Base-by-base conservation (phyloP, 2,329 filamentous ascomycete species). In the Alternaria panax region DNA sequence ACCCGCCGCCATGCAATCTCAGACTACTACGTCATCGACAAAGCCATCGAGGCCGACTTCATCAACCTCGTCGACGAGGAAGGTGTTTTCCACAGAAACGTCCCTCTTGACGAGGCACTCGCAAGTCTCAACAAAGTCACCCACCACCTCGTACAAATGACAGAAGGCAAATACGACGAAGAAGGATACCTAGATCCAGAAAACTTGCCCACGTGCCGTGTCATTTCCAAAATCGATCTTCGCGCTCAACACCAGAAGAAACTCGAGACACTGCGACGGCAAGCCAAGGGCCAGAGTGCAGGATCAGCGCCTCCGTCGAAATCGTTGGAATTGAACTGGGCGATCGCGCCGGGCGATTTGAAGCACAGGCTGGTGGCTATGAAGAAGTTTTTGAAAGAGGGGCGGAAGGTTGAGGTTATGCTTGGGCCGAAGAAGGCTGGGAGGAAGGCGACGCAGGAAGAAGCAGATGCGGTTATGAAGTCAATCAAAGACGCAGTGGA, bases 251-350 rank as follows among this genome's bases (percentile, higher is more conserved):
- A 82, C 62, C 78, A 82, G 61, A 81, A 79, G 64, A 80, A 80
- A 62, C 77, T 79, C 68, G 81, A 76, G 3, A 60, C 74, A 65
- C 80, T 75, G 53, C 80, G 81, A 45, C 79, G 80, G 59, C 67
- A 73, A 20, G 71, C 80, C 34, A 83, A 67, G 36, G 68, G 69
- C 2, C 54, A 63, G 34, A 54, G 63, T 11, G 53, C 64, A 5
- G 68, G 61, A 5, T 63, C 64, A 4, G 68, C 60, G 4, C 64
- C 64, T 12, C 40, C 82, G 65, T 74, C 78, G 16, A 97, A 97
- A 80, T 89, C 90, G 73, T 78, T 97, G n/a, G 93, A 97, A 80
- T 69, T 98, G 69, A 94, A 92, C 77, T 98, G 93, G 93, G 88
- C 90, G 32, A 96, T 96, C 71, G 88, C 88, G 61, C 73, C 78